Base-by-base conservation (phyloP, 2,329 filamentous ascomycete species). In the Coniochaeta sp. region DNA sequence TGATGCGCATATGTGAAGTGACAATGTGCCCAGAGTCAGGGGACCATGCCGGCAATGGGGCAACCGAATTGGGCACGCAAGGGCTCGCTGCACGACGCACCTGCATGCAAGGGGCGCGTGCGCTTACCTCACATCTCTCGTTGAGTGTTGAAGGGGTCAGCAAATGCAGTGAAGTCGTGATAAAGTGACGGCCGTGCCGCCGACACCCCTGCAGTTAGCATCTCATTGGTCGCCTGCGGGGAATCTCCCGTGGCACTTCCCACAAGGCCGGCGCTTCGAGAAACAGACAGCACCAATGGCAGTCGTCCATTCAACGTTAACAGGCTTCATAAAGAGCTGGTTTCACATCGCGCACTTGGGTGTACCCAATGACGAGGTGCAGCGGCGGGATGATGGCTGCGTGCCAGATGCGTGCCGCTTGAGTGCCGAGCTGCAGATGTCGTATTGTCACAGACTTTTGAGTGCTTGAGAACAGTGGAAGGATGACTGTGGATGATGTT, bases 201-300 rank as follows among this genome's bases (percentile, higher is more conserved):
- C 38, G 20, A 26, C 14, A 47, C 45, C 45, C 45, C 45, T 47
- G 45, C 13, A 24, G 26, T 18, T 30, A 14, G 27, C 7, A 9
- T 26, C 16, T 26, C n/a, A 47, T 47, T 47, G 45, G 45, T n/a
- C 28, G 45, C 26, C 45, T 47, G 45, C 45, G 20, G 26, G 38
- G 42, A 14, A 46, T n/a, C 24, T 27, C n/a, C 45, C 16, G 45
- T 47, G 26, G 12, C n/a, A 47, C 28, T 24, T 30, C 24, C 26
- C 45, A 50, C 22, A 50, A 35, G 13, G 31, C 18, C 48, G 31
- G 48, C 48, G 48, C 48, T 50, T 50, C 32, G 32, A 50, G 31
- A 27, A 50, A 24, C 38, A 14, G 18, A n/a, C 24, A 12, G n/a
- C 48, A 30, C 48, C 48, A 50, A 50, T 50, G 5, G 28, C 20